Conservation (phyloP, 2,329 filamentous ascomycete genomes). For the Blastomyces percursus region DNA sequence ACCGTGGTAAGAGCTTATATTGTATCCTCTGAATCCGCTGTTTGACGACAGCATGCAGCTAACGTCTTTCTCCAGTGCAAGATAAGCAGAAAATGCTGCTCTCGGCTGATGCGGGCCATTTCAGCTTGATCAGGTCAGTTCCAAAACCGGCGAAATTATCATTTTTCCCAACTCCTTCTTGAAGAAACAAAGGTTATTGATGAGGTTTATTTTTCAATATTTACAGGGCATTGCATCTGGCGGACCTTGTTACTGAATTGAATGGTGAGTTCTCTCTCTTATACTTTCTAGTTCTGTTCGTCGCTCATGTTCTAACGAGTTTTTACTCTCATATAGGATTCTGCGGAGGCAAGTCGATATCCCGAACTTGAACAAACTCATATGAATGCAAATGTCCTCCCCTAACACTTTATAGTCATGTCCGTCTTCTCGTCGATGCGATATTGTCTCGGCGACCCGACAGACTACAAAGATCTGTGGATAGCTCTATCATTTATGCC, state of each 20-base stretch:
- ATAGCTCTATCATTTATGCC: conserved; percentile 77
- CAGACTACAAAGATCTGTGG: conserved; percentile 61
- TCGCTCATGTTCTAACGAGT: conserved; percentile 5
- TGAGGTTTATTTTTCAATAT: not conserved
- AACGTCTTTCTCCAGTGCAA: conserved; percentile 26
- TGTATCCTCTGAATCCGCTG: conserved; percentile 2
- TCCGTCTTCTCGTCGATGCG: conserved; percentile 91
- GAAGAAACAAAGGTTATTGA: not conserved
- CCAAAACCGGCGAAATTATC: not conserved
- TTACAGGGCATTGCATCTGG: conserved; percentile 38
- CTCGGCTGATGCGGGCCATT: conserved; percentile 38
- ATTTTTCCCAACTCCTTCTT: not conserved
- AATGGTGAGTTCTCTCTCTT: conserved; percentile 30
- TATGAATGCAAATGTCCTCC: conserved; percentile 1
- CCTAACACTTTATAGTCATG: conserved; percentile 49
- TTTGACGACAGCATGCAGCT: conserved; percentile 11
- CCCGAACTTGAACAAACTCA: not conserved
- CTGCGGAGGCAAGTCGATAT: conserved; percentile 35
- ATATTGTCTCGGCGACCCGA: conserved; percentile 68
- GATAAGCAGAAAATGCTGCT: conserved; percentile 42
- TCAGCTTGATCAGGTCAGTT: conserved; percentile 40
- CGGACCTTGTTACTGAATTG: conserved; percentile 41
- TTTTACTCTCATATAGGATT: conserved; percentile 28
- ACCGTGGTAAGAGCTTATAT: conserved; percentile 9
- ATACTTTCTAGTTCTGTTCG: not conserved